Evolutionary conservation across 2,329 filamentous ascomycete species (phyloP).

Genomic region (Paraconiothyrium brasiliense): DNA sequence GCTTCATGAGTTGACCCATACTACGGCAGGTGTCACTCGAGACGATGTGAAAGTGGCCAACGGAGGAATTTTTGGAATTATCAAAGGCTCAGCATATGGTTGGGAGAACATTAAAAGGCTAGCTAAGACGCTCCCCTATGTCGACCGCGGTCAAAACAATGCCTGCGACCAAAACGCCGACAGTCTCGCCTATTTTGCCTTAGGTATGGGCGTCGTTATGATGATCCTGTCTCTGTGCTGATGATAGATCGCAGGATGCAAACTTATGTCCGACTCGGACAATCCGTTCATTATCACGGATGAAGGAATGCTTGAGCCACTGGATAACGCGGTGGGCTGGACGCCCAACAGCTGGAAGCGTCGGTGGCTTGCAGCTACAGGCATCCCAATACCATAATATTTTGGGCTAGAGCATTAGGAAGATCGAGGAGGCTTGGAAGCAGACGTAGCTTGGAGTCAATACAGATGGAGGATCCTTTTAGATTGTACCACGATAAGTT

Average conservation of each 20-base stretch:
- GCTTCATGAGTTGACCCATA: constrained; percentile 7
- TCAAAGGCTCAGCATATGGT: background rate
- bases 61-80: background rate
- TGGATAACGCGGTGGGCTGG: background rate
- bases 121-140: constrained; percentile 4
- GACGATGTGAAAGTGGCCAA: constrained; percentile 7
- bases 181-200: constrained; percentile 4
- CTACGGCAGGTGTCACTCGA: background rate
- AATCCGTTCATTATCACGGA: constrained; percentile 2
- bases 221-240: constrained; percentile 7
- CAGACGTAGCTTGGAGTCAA: background rate
- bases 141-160: too few species aligned
- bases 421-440: background rate
- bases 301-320: background rate
- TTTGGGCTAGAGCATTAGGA: background rate
- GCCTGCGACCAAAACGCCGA: constrained; percentile 6
- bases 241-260: background rate
- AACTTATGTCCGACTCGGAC: constrained; percentile 2
- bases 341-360: constrained; percentile 10
- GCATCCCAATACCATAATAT: constrained; percentile 1
- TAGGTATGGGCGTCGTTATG: too few species aligned
- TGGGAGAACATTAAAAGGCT: constrained; percentile 3
- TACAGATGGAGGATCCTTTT: too few species aligned
- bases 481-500: background rate
- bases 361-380: constrained; percentile 4